A percentile compares a stretch with the other conserved stretches of the same genome.
phyloP scores from a whole-genome alignment of 1,139 yeast species.

The Ogataea hybrid region DNA sequence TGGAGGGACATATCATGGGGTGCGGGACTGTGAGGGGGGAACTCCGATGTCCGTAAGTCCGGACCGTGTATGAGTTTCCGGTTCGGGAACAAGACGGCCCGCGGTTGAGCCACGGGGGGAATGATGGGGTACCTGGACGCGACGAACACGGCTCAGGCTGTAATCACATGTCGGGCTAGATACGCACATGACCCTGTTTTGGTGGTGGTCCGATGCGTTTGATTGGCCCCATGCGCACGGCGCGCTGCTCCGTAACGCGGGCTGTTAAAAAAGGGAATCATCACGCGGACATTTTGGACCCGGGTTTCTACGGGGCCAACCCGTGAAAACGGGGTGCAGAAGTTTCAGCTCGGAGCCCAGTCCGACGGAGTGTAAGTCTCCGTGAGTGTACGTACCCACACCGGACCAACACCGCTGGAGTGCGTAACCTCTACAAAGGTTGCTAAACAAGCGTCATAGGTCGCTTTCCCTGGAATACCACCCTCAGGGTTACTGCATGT shows the following conservation, averaged over 20 bases:
- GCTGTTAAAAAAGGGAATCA: not conserved
- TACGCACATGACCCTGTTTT: not conserved
- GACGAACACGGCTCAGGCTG: not conserved
- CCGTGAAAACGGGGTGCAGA: slow-evolving; percentile 7
- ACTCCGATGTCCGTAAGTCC: slow-evolving; percentile 10
- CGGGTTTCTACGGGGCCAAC: slow-evolving; percentile 9
- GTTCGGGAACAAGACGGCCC: not conserved
- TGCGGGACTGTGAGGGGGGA: slow-evolving; percentile 7
- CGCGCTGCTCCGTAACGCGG: slow-evolving; percentile 2
- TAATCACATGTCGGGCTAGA: not conserved
- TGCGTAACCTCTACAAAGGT: not conserved
- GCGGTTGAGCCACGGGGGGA: not conserved
- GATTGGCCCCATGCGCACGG: not conserved
- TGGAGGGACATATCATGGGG: slow-evolving; percentile 10
- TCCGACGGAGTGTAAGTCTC: slow-evolving; percentile 7
- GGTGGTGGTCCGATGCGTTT: not conserved
- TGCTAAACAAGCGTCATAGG: too few relatives aligned
- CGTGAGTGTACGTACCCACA: not conserved
- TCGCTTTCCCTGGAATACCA: too few relatives aligned
- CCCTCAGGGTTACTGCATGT: slow-evolving; percentile 1
- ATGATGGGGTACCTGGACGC: not conserved
- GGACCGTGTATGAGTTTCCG: slow-evolving; percentile 1
- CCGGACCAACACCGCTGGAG: not conserved
- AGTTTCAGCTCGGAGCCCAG: slow-evolving; percentile 5
- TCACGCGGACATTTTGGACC: slow-evolving; percentile 4